Base-by-base conservation (phyloP, 257 asterid genomes). In the Ballota nigra region DNA sequence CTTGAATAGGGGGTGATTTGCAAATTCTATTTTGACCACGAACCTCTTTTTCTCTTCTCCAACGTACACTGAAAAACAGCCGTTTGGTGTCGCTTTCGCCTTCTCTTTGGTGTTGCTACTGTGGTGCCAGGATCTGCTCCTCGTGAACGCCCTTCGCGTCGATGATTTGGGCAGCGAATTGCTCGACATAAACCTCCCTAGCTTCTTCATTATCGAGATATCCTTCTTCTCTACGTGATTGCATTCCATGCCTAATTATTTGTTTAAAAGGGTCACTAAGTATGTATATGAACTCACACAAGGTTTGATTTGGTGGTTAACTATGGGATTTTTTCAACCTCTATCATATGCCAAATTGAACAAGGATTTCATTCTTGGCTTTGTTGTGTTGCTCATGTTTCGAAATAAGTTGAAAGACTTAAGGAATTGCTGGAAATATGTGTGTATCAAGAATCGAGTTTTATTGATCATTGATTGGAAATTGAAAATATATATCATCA, bases 1-100 rank as follows among this genome's bases (percentile, higher is more conserved):
- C 84, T 57, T 88, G 89, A 90, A 90, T 22, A 84, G 23, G 1
- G 97, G 96, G 75, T 90, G 96, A 33, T 85, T 86, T 0, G 77
- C 86, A 38, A 20, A 61, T 18, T 81, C 83, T 0, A 86, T 75
- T 71, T 77, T 87, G 66, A 90, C 80, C 59, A 79, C 90, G 31
- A 90, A 90, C 77, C 88, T 72, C 9, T 83, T 81, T 34, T 68
- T 80, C 65, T 87, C 96, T 0, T 86, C 70, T 2, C 97, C 96
- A 0, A 91, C 96, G 51, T 84, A 84, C 9, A 91, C 96, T 5
- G 87, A 68, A 47, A 91, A 85, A 45, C 92, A 84, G 0, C 96
- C 97, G 5, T 22, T 77, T 0, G 87, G 91, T 0, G 81, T 63
- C 36, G 49, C 53, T 24, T 56, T 36, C 13, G 1, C 47, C 67